Base-by-base conservation (phyloP, 2,329 filamentous ascomycete species). In the Pseudocercospora fijiensis region DNA sequence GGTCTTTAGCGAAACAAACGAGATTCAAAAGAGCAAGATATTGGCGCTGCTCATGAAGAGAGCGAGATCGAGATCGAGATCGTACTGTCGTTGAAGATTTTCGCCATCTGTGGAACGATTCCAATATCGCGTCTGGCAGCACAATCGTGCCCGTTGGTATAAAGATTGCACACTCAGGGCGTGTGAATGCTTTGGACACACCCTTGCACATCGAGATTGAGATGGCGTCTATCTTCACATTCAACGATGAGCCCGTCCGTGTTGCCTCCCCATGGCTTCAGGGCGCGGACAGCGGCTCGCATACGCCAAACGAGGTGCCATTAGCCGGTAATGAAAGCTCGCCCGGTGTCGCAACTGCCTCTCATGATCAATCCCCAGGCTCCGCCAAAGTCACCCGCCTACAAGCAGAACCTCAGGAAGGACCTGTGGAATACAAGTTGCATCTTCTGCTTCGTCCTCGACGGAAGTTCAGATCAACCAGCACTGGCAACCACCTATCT, bases 211-310 rank as follows among this genome's bases (percentile, higher is more conserved):
- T 55, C 20, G n/a, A 18, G 16, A 37, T 20, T n/a, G 18, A 45
- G 11, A 96, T 95, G 91, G 94, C 95, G 63, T 97, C 94, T 11
- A 91, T 99, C 70, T 99, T 99, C 76, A 97, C 94, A 0, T 99
- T 91, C 75, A 92, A 97, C 66, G 88, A 91, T 2, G 90, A 96
- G 69, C 91, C 92, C 52, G 91, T 91, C 1, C 84, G 91, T 76
- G 92, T 98, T 37, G 89, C 90, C 13, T 98, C 94, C 18, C 95
- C 95, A 16, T 99, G 95, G 95, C 84, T 89, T 6, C 58, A 86
- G 83, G 65, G 57, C 52, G 55, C 28, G 24, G 63, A 64, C 27
- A 33, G 53, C 30, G 53, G 28, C 18, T 56, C 53, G 53, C 18
- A 22, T n/a, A 43, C 52, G 20, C 37, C 16, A 9, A 55, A n/a